Conservation (phyloP, 257 asterid species). For the Ophiorrhiza pumila region DNA sequence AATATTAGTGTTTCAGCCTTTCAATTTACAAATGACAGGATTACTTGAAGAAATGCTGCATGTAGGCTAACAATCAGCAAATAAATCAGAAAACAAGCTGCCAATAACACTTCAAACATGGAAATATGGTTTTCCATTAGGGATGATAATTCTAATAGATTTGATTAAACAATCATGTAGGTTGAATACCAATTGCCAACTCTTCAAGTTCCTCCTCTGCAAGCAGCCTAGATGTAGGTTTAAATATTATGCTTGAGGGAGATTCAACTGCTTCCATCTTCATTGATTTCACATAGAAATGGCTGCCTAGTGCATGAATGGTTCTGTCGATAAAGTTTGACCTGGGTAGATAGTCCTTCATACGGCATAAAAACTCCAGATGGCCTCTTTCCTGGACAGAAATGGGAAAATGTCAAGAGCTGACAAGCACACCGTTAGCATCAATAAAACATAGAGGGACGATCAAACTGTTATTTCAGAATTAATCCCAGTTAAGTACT, state of each 20-base stretch:
- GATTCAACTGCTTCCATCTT: constrained; percentile 31
- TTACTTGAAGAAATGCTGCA: neutral
- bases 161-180: neutral
- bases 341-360: constrained; percentile 70
- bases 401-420: constrained; percentile 8
- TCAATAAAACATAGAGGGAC: neutral
- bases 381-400: constrained; percentile 62
- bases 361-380: constrained; percentile 70
- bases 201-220: constrained; percentile 45
- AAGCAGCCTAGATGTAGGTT: constrained; percentile 57
- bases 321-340: constrained; percentile 51
- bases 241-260: constrained; percentile 30
- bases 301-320: constrained; percentile 44
- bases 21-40: too few species aligned
- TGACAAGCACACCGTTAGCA: neutral
- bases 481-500: neutral
- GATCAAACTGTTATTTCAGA: neutral
- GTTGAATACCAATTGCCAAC: constrained; percentile 22
- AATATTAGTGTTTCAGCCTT: too few species aligned
- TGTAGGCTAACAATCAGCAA: neutral
- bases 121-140: neutral
- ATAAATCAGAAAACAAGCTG: neutral
- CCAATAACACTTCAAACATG: neutral
- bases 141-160: neutral
- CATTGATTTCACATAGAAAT: constrained; percentile 35